A percentile compares a stretch with the other conserved stretches of the same genome.
phyloP scores from a whole-genome alignment of 2,329 filamentous ascomycete species.

The Paramyrothecium roridum region DNA sequence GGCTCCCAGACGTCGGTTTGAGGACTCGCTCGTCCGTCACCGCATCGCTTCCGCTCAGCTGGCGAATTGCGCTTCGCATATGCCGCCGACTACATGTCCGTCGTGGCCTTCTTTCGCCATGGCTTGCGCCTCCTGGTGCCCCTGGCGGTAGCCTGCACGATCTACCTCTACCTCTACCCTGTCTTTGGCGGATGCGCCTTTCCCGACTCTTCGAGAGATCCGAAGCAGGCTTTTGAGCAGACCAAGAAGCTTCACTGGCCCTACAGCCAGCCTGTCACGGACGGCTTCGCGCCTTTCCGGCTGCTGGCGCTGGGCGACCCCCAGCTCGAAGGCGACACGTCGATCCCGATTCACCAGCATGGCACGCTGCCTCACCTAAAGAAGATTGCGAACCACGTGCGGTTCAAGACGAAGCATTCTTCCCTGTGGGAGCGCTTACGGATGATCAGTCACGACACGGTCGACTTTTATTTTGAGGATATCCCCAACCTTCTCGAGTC shows the following conservation, averaged over 20 bases:
- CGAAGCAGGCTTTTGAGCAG: constrained; percentile 27
- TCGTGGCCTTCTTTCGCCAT: constrained; percentile 52
- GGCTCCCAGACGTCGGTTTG: neutral
- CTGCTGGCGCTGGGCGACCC: constrained; percentile 88
- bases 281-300: constrained; percentile 68
- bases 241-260: constrained; percentile 41
- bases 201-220: constrained; percentile 48
- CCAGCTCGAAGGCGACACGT: constrained; percentile 89
- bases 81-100: constrained; percentile 47
- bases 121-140: constrained; percentile 53
- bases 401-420: constrained; percentile 41
- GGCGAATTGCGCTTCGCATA: constrained; percentile 6
- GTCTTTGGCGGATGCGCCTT: constrained; percentile 78
- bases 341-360: constrained; percentile 61
- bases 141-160: constrained; percentile 64
- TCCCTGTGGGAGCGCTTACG: constrained; percentile 51
- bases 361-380: constrained; percentile 52
- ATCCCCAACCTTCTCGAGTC: constrained; percentile 64
- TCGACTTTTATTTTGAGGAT: constrained; percentile 65
- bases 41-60: neutral
- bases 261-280: constrained; percentile 15
- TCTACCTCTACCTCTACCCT: constrained; percentile 87
- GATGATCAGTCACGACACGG: constrained; percentile 52
- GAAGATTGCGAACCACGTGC: constrained; percentile 42
- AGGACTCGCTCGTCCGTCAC: neutral